Base-by-base conservation (phyloP, 1,284 basidiomycete species). In the Ceratobasidium theobromae region DNA sequence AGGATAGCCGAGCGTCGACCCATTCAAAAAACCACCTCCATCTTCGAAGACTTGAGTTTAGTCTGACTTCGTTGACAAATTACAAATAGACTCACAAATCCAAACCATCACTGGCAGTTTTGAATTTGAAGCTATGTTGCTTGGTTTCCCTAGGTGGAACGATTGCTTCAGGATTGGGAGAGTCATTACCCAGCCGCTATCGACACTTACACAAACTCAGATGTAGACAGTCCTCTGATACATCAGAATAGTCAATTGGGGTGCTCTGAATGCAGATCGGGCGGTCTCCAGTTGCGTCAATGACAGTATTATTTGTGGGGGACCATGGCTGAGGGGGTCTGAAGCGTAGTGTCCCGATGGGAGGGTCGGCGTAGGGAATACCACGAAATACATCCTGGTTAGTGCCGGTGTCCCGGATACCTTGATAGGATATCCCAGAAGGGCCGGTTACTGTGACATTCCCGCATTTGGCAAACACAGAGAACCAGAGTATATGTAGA, bases 311-410 rank as follows among this genome's bases (percentile, higher is more conserved):
- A n/a, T n/a, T n/a, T n/a, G n/a, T n/a, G n/a, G n/a, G n/a, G n/a
- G n/a, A n/a, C n/a, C n/a, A n/a, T n/a, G n/a, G n/a, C n/a, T n/a
- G 65, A 1, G 81, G 78, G 3, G 76, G 74, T 16, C 78, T 72
- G 70, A 77, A 81, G 1, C 80, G 76, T 4, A 72, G 73, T 4
- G 40, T 33, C 33, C 66, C 65, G 12, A 52, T 43, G 0, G 81
- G 80, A 2, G 79, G 76, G 67, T 79, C 75, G 3, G 79, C 80
- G 66, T 79, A 82, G 2, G 79, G 80, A 9, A 82, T 72, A 11
- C 81, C 80, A 3, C n/a, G n/a, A n/a, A n/a, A n/a, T n/a, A n/a
- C n/a, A n/a, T n/a, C n/a, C n/a, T n/a, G n/a, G n/a, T n/a, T n/a
- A n/a, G n/a, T n/a, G n/a, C n/a, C n/a, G n/a, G n/a, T n/a, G n/a